Evolutionary conservation across 2,329 filamentous ascomycete species (phyloP), one percentile per base, ranked within the genome.

Genomic region (Paraconiothyrium sp.): DNA sequence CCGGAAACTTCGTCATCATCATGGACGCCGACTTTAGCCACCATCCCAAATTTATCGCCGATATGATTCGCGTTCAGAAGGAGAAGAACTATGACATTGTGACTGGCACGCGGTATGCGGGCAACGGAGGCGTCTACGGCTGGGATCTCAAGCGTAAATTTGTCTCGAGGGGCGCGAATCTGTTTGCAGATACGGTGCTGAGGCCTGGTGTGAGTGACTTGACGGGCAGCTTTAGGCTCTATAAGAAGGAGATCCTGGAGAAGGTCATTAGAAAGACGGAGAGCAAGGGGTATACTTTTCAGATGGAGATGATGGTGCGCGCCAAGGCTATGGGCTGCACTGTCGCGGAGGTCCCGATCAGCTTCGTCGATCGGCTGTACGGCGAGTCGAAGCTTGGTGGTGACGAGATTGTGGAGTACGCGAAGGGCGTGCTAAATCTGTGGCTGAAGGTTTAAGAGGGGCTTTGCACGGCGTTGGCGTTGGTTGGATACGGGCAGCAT

Each of bases 1-100:
- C 89, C 24, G 95, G 95, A 73, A 97, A 96, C 86, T 98, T 89
- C 77, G 92, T 99, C 78, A 92, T 99, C 85, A 99, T 99, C 86
- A 99, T 99, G 95, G 95, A 99, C 84, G 95, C 96, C 81, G 95
- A 99, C 83, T 99, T 99, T 86, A 93, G 89, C 72, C 95, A 99
- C 84, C 95, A 99, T 85, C 95, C 95, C 77, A 99, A 98, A 83
- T 99, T 98, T 87, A 97, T 99, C 81, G 90, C 94, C 57, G 85
- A 90, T 76, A 98, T 99, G 93, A 92, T 99, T 73, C 86, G 86
- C 62, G 87, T 89, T 69, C 95, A 98, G 81, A 87, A 88, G 79
- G 82, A 84, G 59, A 90, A 84, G 67, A 89, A 93, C 84, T 97
- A 93, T 83, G 95, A 99, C 77, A 99, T 99, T 72, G 94, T 99